Evolutionary conservation across 2,329 filamentous ascomycete genomes (phyloP).

Genomic region (Ceratocystis papillata): DNA sequence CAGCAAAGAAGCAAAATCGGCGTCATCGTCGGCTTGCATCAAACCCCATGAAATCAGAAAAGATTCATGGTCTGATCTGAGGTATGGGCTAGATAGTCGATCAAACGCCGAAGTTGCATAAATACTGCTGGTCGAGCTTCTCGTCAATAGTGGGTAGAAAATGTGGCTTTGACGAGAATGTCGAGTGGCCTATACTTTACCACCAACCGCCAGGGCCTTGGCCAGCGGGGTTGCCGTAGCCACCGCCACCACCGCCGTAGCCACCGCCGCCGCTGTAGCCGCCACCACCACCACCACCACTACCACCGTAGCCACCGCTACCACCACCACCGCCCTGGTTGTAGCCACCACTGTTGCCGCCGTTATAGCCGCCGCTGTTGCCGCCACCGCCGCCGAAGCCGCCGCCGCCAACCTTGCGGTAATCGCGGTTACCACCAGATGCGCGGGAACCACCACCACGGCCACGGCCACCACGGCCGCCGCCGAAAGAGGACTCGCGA

Average conservation of each 20-base stretch:
- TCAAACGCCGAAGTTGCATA: background rate
- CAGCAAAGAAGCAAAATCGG: slow-evolving; percentile 2
- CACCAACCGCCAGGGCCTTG: slow-evolving; percentile 58
- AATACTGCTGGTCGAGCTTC: background rate
- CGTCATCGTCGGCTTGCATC: no score
- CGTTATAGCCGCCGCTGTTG: slow-evolving; percentile 37
- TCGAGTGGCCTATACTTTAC: slow-evolving; percentile 34
- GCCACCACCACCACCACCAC: slow-evolving; percentile 35
- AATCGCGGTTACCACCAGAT: slow-evolving; percentile 62
- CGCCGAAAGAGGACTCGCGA: slow-evolving; percentile 77
- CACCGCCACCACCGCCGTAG: slow-evolving; percentile 36
- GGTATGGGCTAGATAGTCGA: no score
- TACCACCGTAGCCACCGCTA: slow-evolving; percentile 30
- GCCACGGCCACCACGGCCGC: slow-evolving; percentile 49
- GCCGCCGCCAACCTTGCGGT: slow-evolving; percentile 56
- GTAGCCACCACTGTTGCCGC: slow-evolving; percentile 35
- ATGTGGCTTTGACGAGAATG: slow-evolving; percentile 3
- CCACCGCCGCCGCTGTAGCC: slow-evolving; percentile 36
- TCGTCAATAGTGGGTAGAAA: background rate
- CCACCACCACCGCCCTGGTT: slow-evolving; percentile 36
- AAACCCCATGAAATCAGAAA: background rate
- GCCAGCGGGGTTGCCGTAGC: slow-evolving; percentile 59
- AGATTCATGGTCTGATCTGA: background rate
- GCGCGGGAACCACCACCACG: slow-evolving; percentile 61
- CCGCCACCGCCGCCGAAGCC: slow-evolving; percentile 37